Evolutionary conservation across 2,329 filamentous ascomycete genomes (phyloP), one percentile per base, ranked within the genome.

Genomic region (Sporothrix luriei): DNA sequence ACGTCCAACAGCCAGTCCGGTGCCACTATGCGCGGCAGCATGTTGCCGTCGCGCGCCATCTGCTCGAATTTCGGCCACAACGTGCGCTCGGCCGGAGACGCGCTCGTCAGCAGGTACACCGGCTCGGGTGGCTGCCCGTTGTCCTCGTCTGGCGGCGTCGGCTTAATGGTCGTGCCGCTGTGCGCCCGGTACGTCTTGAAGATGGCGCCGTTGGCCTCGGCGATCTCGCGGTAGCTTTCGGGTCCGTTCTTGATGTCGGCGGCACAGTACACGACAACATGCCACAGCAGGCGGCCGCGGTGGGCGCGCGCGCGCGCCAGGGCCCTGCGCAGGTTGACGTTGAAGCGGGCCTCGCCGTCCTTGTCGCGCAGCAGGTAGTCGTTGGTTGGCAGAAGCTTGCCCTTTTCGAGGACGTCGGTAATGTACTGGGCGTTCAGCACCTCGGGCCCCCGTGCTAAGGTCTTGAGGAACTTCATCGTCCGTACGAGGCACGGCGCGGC

Each of bases 381-480:
- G 0, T 88, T 81, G 0, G 89, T 82, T 26, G 89, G 81, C 0
- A 90, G 87, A 10, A 91, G 77, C 75, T 88, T 83, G 72, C 90
- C 87, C 43, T 87, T 83, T 59, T 91, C 87, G 13, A 98, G 83
- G 61, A 91, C 92, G 29, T 87, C 84, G 69, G 94, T 91, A 70
- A 99, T 87, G 78, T 93, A 99, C 10, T 87, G 84, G 0, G 90
- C 91, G 59, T 88, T 89, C 68, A 98, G 85, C 55, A 98, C 87
- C 1, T 87, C 85, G 0, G 93, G 92, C 0, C 91, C 93, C 71
- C 88, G 89, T 21, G 95, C 93, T 38, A 99, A 82, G 14, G 93
- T 93, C 72, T 90, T 91, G 65, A 98, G 89, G 77, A 99, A 99
- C 77, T 99, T 99, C 77, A 92, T 89, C 0, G 95, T 99, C 49